Evolutionary conservation across 345 rosid genomes (phyloP).

Genomic region (Mercurialis annua): DNA sequence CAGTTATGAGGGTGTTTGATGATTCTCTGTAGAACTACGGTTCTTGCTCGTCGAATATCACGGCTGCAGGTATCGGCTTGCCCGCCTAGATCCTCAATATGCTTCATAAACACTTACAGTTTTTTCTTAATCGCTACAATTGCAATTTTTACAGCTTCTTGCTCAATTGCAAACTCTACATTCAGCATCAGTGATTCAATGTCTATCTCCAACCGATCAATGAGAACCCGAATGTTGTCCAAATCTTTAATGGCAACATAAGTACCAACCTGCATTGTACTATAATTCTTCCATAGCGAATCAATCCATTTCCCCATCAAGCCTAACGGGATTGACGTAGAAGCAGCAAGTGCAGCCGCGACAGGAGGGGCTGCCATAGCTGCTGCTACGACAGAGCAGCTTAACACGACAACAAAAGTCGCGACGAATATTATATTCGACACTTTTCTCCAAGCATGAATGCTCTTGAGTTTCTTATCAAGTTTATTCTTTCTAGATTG

Average conservation of each 20-base stretch:
- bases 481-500: constrained; percentile 68
- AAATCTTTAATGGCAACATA: constrained; percentile 69
- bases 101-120: constrained; percentile 67
- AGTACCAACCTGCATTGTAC: constrained; percentile 76
- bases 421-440: constrained; percentile 75
- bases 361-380: constrained; percentile 88
- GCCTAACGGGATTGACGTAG: constrained; percentile 60
- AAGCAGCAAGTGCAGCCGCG: constrained; percentile 86
- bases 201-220: constrained; percentile 67
- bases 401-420: constrained; percentile 66
- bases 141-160: constrained; percentile 54
- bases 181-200: constrained; percentile 48
- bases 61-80: constrained; percentile 82
- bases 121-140: constrained; percentile 68
- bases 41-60: constrained; percentile 84
- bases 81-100: constrained; percentile 66
- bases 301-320: constrained; percentile 95
- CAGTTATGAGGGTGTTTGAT: constrained; percentile 50
- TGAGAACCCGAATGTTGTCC: constrained; percentile 59
- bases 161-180: constrained; percentile 56
- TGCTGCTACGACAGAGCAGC: constrained; percentile 88
- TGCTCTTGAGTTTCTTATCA: constrained; percentile 71
- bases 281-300: constrained; percentile 70
- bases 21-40: constrained; percentile 91
- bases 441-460: constrained; percentile 81